A percentile compares a stretch with the other conserved stretches of the same genome.
phyloP scores from a whole-genome alignment of 805 yeast genomes.

The Tetrapisispora pingtungensis region DNA sequence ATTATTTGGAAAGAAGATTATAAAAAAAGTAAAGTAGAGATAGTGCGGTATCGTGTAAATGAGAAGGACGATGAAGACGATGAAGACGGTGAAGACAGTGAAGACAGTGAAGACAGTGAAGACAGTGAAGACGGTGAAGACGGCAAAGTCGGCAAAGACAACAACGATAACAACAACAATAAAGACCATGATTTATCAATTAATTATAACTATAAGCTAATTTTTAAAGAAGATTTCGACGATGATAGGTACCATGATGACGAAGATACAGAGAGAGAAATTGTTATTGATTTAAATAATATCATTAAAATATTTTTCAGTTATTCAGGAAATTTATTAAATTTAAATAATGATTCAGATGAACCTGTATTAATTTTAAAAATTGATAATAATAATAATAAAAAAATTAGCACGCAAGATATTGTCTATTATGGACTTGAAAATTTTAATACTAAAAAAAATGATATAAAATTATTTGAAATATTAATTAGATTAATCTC shows the following conservation, averaged over 20 bases:
- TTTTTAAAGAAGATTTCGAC: constrained; percentile 47
- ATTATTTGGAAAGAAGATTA: constrained; percentile 66
- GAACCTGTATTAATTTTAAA: constrained; percentile 63
- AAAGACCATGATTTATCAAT: too few species aligned
- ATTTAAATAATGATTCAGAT: constrained; percentile 44
- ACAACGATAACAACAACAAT: neutral
- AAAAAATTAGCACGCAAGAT: constrained; percentile 17
- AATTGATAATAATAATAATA: constrained; percentile 20
- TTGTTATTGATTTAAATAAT: constrained; percentile 31
- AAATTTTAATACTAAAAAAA: constrained; percentile 27
- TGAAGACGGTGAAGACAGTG: too few species aligned
- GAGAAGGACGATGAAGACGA: constrained; percentile 4
- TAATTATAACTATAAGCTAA: constrained; percentile 36
- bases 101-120: too few species aligned
- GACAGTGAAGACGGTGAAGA: too few species aligned
- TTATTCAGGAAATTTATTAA: constrained; percentile 57
- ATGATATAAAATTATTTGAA: constrained; percentile 41
- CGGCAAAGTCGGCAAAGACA: too few species aligned
- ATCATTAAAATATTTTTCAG: constrained; percentile 52
- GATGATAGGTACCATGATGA: constrained; percentile 67
- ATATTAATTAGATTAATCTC: constrained; percentile 51
- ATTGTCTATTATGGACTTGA: constrained; percentile 49
- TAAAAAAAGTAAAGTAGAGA: constrained; percentile 40
- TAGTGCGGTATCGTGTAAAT: constrained; percentile 27
- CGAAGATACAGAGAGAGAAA: constrained; percentile 32